Base-by-base conservation (phyloP, 257 asterid genomes). In the Asclepias syriaca region DNA sequence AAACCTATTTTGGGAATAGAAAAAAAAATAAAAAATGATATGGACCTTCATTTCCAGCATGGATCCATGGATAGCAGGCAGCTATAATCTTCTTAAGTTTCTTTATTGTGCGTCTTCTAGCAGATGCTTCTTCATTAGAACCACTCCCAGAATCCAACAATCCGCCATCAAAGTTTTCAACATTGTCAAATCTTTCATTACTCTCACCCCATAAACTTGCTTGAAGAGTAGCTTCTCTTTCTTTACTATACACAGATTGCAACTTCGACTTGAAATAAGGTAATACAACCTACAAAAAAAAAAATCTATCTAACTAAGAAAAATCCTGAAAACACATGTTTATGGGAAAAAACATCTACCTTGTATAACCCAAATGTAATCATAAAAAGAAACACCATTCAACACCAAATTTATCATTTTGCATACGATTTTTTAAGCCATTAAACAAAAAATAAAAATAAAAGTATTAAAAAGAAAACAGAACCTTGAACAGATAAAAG, bases 1-100 rank as follows among this genome's bases (percentile, higher is more conserved):
- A 32, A 37, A 37, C 5, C 50, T 8, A 7, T 37, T 37, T 21
- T 37, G 59, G 45, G 65, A 65, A 0, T 11, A 18, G 19, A 2
- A 8, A 39, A 43, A 8, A 43, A 43, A 6, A 40, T 4, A 40
- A 40, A 40, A 6, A 43, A 54, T 14, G 22, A 60, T 46, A 71
- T 15, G 72, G 66, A 91, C 98, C 99, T 91, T 95, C 99, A 76
- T 81, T 90, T 79, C 98, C 99, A 68, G 99, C 98, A 83, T 95
- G 99, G 65, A 95, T 73, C 98, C 97, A 95, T 51, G 99, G 98
- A 81, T 92, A 95, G 81, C 89, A 92, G 77, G 79, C 87, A 84
- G 88, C 89, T 71, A 90, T 69, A 67, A 88, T 76, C 83, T 95
- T 92, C 73, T 69, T 77, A 29, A 92, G 61, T 85, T 84, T 92